Base-by-base conservation (phyloP, 2,329 filamentous ascomycete genomes). In the Penicillium sp. region DNA sequence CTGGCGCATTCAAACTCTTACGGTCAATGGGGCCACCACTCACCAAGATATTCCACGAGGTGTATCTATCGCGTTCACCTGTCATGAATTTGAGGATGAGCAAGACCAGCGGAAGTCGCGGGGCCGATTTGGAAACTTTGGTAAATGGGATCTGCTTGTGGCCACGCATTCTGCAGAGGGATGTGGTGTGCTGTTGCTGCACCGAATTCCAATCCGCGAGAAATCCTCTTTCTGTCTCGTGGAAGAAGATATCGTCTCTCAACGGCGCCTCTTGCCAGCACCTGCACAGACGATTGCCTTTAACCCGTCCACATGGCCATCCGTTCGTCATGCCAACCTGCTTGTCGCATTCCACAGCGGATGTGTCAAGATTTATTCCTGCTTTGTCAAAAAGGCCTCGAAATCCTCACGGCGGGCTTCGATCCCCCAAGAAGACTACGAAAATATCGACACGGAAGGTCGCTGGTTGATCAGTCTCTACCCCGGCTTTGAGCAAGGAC, bases 361-460 rank as follows among this genome's bases (percentile, higher is more conserved):
- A 6, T 78, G 75, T 41, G 81, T 84, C 29, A 83, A 84, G 52
- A 75, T 87, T 15, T 85, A 84, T 64, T 81, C 85, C 52, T 81
- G 80, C 27, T 78, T 84, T 21, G 39, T 59, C 16, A 67, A 61
- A 23, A 72, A 68, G 41, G 55, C 60, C 16, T 62, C 62, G 7
- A 72, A 64, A 46, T 46, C 66, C 16, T 57, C 60, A 7, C 65
- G 71, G 6, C 69, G 71, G 21, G 64, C 68, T 4, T 70, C 71
- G 13, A 63, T 61, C 4, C 63, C 72, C 15, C 68, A 68, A 29
- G 69, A 64, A 31, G 72, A 74, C 13, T 63, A 65, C 21, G 74
- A 74, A 10, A 66, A 59, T 13, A 61, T 65, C 7, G 71, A 71
- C n/a, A 65, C 65, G 11, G 70, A 74, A 56, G 76, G 77, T 15